A percentile compares a stretch with the other conserved stretches of the same genome.
phyloP scores from a whole-genome alignment of 2,329 filamentous ascomycete genomes.

The Monilinia laxa region DNA sequence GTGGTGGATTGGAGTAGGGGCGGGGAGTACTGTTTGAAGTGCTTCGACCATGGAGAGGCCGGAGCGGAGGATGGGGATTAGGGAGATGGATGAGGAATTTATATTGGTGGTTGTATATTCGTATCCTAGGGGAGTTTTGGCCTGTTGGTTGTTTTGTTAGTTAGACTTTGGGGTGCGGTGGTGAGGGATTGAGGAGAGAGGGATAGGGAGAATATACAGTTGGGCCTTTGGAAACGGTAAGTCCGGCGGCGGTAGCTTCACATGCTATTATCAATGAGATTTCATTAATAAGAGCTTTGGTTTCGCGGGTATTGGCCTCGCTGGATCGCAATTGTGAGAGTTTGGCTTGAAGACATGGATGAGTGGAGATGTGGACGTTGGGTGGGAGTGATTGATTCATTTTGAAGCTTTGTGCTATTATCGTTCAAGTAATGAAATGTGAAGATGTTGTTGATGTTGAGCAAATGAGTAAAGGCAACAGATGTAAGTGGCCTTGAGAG shows the following conservation, averaged over 20 bases:
- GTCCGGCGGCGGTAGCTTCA: constrained; percentile 69
- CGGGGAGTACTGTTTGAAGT: constrained; percentile 77
- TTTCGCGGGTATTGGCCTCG: constrained; percentile 68
- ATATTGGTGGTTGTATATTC: constrained; percentile 67
- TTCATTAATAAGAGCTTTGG: constrained; percentile 80
- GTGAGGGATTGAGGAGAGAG: background rate
- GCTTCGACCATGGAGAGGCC: constrained; percentile 90
- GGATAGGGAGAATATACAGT: constrained; percentile 51
- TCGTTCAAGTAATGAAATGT: background rate
- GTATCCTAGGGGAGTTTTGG: constrained; percentile 74
- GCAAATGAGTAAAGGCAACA: background rate
- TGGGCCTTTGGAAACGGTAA: constrained; percentile 58
- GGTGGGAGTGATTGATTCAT: constrained; percentile 48
- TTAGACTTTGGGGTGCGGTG: background rate
- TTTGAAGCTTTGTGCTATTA: constrained; percentile 11
- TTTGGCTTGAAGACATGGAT: constrained; percentile 86
- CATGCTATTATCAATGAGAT: constrained; percentile 79
- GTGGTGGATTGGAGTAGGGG: constrained; percentile 81
- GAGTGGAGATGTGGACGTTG: constrained; percentile 75
- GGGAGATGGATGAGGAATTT: constrained; percentile 63
- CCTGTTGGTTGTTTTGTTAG: constrained; percentile 49
- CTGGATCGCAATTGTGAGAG: constrained; percentile 83
- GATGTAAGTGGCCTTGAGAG: background rate
- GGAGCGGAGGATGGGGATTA: constrained; percentile 90
- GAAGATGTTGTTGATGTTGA: background rate